Evolutionary conservation across 345 rosid genomes (phyloP), one percentile per base, ranked within the genome.

Genomic region (Erucastrum elatum): DNA sequence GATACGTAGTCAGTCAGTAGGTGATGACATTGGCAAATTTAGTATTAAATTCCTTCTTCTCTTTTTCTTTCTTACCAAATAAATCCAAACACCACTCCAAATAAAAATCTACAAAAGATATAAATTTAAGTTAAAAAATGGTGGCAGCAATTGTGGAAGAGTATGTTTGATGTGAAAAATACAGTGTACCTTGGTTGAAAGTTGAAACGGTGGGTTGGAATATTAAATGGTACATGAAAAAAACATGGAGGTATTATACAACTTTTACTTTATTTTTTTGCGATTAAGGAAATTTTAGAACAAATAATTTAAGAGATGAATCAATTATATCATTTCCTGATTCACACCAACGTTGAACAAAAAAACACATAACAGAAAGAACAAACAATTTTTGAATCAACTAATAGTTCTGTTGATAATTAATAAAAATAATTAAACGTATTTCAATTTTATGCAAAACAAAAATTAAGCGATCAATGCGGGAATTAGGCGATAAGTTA

Each of bases 21-120:
- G 75, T 63, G 58, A 77, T 77, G 80, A 77, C 80, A 64, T 77
- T 70, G 49, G 65, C 75, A 63, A 46, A 77, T 77, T 77, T 77
- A 70, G 31, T 77, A 62, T 63, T 63, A 35, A 31, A 49, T 63
- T 69, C 31, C 27, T 21, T 53, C 59, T 35, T 68, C 26, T 58
- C 29, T 21, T 56, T 30, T 33, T 56, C 41, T 44, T 68, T 51
- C 10, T 25, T 68, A 26, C 64, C 70, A 70, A 53, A 77, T 70
- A 70, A 70, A 62, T 71, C 75, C 80, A 70, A 77, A 70, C 58
- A 26, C 25, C 46, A 73, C 59, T 73, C 15, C 41, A 56, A 39
- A 44, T 21, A 16, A 16, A 5, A 68, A 27, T 8, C 13, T 1
- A 2, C 26, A 33, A 10, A 10, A 27, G 9, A 56, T 12, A 16